Base-by-base conservation (phyloP, 495 filamentous ascomycete species). In the Aspergillus coremiiformis region DNA sequence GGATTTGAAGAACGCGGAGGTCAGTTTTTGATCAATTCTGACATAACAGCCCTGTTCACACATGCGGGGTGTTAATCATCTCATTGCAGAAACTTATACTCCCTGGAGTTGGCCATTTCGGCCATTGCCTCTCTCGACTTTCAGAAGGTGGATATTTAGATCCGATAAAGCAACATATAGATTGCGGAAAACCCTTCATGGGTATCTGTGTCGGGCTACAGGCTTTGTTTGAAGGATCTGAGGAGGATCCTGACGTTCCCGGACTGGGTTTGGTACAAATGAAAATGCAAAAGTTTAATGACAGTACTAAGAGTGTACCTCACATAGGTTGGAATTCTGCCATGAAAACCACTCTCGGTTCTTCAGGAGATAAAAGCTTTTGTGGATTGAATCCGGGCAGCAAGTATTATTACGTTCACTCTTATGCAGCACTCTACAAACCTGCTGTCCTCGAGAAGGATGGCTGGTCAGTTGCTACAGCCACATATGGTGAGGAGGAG, bases 261-360 rank as follows among this genome's bases (percentile, higher is more conserved):
- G 93, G 93, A 0, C 71, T 97, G 26, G 84, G 84, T 0, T 27
- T 96, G 20, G 79, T 97, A 47, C 83, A 84, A 15, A 81, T 81
- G 32, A 71, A 65, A 17, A 79, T 98, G 56, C 73, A 78, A 59
- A 84, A 84, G 47, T 97, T 98, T 69, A 71, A 88, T 58, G 82
- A 88, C 60, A 55, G 56, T 20, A 74, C 81, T 19, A 98, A 98
- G 64, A 83, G 92, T 30, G 93, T 98, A 24, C 93, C 93, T 23
- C 94, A 97, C 64, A 98, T 98, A 61, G 93, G 93, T 12, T 98
- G 93, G 93, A 98, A 98, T 63, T 90, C 83, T 26, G 93, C 93
- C 35, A 79, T 77, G 52, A 76, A 79, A 8, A 71, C 66, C 29
- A 73, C 71, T 33, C 68, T 66, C 0, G 68, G 66, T 24, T 70